phyloP scores from a whole-genome alignment of 202 grass and related monocot genomes.

The Carex arenaria region DNA sequence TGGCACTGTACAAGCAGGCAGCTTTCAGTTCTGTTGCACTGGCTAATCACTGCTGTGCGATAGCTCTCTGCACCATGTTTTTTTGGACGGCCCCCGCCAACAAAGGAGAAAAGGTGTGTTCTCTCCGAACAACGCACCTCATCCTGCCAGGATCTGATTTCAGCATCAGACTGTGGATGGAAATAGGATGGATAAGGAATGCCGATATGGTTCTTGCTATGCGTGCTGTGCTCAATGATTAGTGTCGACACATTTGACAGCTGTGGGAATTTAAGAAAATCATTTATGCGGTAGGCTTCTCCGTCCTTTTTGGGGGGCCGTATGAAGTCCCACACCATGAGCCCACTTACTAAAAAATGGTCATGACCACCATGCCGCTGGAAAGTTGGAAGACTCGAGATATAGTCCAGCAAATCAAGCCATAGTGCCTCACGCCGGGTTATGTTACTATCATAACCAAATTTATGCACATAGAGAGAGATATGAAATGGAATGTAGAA shows the following conservation, averaged over 20 bases:
- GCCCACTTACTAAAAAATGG: too few species aligned
- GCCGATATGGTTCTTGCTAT: slow-evolving; percentile 20
- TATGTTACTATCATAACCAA: too few species aligned
- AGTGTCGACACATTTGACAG: not conserved
- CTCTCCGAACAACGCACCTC: slow-evolving; percentile 15
- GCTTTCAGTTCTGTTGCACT: slow-evolving; percentile 17
- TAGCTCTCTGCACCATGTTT: not conserved
- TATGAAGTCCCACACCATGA: too few species aligned
- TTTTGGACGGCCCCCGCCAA: not conserved
- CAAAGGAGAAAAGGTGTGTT: slow-evolving; percentile 21
- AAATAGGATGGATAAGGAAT: slow-evolving; percentile 40
- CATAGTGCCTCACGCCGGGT: too few species aligned
- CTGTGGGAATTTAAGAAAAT: too few species aligned
- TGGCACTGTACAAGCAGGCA: slow-evolving; percentile 23
- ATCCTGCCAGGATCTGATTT: slow-evolving; percentile 26
- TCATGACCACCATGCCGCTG: too few species aligned
- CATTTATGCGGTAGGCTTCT: too few species aligned
- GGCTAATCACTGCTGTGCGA: not conserved
- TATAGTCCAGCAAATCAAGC: too few species aligned
- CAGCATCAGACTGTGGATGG: slow-evolving; percentile 18
- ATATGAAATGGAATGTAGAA: too few species aligned
- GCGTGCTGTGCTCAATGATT: slow-evolving; percentile 15
- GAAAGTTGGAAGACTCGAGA: too few species aligned
- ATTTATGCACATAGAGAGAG: too few species aligned
- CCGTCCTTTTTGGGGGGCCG: too few species aligned